These are phyloP conservation scores for Cyamopsis tetragonoloba DNA, from an alignment of 306 rosid species.

Conservation along the genomic window DNA sequence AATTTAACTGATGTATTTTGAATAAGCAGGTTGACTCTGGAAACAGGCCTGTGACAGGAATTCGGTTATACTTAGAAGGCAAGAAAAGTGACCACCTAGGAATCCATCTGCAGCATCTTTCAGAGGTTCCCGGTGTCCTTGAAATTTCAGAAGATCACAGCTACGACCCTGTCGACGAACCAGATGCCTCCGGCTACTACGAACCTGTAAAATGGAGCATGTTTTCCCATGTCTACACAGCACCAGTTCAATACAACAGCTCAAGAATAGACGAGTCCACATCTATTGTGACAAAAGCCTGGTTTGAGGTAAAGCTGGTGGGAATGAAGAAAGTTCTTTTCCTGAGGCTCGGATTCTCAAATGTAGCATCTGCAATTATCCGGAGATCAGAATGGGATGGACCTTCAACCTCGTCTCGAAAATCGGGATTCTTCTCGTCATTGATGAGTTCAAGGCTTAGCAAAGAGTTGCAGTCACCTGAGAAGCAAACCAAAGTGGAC, in stretches of 20 bases:
- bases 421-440: constrained; percentile 77
- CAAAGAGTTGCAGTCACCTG: constrained; percentile 46
- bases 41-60: constrained; percentile 77
- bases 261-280: constrained; percentile 55
- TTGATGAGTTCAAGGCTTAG: constrained; percentile 73
- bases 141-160: constrained; percentile 53
- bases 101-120: constrained; percentile 89
- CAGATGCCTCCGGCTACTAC: constrained; percentile 56
- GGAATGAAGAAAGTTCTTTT: constrained; percentile 76
- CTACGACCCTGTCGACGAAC: constrained; percentile 45
- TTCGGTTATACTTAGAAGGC: constrained; percentile 83
- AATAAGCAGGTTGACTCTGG: constrained; percentile 59
- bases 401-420: constrained; percentile 51
- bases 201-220: constrained; percentile 76
- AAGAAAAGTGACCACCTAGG: constrained; percentile 64
- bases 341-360: constrained; percentile 82
- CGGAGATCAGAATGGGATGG: constrained; percentile 94
- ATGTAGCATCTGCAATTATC: constrained; percentile 54
- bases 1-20: neutral
- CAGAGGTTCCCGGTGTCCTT: constrained; percentile 54
- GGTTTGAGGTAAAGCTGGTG: constrained; percentile 72
- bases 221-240: constrained; percentile 83
- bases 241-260: constrained; percentile 60
- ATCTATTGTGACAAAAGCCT: constrained; percentile 74
- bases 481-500: constrained; percentile 50